Conservation (phyloP, 768 basidiomycete genomes). For the Boletus reticulatus region DNA sequence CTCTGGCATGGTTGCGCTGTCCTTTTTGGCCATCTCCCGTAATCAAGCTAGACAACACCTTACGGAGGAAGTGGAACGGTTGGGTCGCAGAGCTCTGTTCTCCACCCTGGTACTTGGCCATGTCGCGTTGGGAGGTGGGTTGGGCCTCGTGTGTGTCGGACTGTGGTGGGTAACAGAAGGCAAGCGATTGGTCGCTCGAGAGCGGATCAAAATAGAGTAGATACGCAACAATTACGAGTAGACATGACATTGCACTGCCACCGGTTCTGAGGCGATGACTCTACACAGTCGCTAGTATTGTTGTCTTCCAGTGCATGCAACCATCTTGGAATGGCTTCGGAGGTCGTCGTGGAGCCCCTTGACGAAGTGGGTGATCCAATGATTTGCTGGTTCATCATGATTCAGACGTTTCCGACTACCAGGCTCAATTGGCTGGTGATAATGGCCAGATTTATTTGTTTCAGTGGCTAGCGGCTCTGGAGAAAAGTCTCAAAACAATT, state of each 20-base stretch:
- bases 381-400: conserved; percentile 1
- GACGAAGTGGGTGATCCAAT: conserved; percentile 28
- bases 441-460: conserved; percentile 82
- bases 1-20: conserved; percentile 18
- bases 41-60: conserved; percentile 18
- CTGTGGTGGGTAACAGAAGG: conserved; percentile 32
- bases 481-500: conserved; percentile 52
- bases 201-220: conserved; percentile 23
- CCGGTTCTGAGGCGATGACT: not conserved
- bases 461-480: conserved; percentile 73
- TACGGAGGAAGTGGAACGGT: conserved; percentile 7
- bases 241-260: conserved; percentile 16
- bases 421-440: conserved; percentile 71
- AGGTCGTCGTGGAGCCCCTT: conserved; percentile 26
- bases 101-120: conserved; percentile 21
- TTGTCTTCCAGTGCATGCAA: not conserved
- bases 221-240: not conserved
- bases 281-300: too few species aligned
- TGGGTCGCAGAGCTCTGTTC: conserved; percentile 22
- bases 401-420: conserved; percentile 9
- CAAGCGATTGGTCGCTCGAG: conserved; percentile 17
- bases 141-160: conserved; percentile 26
- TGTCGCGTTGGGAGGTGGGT: conserved; percentile 23
- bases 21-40: conserved; percentile 20
- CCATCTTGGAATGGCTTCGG: conserved; percentile 23